These are phyloP conservation scores for Dryadomyces sulphureus DNA, from an alignment of 2,329 filamentous ascomycete genomes.

Conservation along the genomic window DNA sequence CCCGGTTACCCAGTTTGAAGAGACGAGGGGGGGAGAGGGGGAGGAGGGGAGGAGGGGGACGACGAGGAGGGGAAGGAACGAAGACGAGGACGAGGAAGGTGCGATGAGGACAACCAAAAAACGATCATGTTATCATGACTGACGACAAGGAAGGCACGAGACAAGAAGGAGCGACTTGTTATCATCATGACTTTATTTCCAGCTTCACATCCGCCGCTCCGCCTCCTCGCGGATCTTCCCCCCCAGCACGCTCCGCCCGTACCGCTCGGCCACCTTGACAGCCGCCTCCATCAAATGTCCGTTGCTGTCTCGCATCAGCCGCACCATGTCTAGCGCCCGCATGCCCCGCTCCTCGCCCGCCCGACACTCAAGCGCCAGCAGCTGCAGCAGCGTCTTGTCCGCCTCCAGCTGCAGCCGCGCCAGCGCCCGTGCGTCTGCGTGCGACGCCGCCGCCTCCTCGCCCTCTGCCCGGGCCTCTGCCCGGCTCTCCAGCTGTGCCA, in stretches of 20 bases:
- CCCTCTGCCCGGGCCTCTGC: slow-evolving; percentile 23
- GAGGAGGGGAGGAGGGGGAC: no score
- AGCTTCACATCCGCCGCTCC: slow-evolving; percentile 34
- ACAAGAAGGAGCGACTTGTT: no score
- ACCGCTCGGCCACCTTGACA: slow-evolving; percentile 74
- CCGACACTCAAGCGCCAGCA: slow-evolving; percentile 79
- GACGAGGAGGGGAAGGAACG: no score
- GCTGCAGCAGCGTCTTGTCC: slow-evolving; percentile 79
- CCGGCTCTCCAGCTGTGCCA: slow-evolving; percentile 62
- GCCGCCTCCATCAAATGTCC: slow-evolving; percentile 89
- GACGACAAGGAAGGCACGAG: no score
- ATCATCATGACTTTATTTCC: not conserved
- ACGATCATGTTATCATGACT: no score
- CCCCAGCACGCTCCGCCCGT: slow-evolving; percentile 62
- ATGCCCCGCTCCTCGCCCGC: slow-evolving; percentile 88
- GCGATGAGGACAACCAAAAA: no score
- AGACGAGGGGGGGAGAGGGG: no score
- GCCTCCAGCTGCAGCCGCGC: slow-evolving; percentile 62
- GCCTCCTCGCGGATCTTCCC: slow-evolving; percentile 84
- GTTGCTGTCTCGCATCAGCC: slow-evolving; percentile 67
- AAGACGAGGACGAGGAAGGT: no score
- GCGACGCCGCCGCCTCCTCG: not conserved
- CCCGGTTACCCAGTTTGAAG: no score
- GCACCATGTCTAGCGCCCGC: slow-evolving; percentile 84
- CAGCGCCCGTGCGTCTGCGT: slow-evolving; percentile 47